Evolutionary conservation across 1,139 yeast genomes (phyloP).

Genomic region (Geotrichum siamense): DNA sequence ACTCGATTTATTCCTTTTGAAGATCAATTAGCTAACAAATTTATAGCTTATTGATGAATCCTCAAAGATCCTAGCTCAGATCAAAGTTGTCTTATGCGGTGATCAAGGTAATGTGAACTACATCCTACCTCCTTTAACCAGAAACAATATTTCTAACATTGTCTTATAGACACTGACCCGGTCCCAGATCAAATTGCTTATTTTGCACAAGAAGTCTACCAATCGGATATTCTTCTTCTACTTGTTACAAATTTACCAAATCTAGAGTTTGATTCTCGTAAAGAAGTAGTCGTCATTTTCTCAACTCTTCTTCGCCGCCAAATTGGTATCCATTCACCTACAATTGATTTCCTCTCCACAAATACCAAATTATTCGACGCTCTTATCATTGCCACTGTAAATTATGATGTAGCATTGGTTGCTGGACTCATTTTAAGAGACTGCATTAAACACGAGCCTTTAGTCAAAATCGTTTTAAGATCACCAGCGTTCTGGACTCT

Average conservation of each 20-base stretch:
- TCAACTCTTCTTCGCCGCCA: constrained; percentile 74
- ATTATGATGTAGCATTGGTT: constrained; percentile 62
- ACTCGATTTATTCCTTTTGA: neutral
- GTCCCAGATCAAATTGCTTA: constrained; percentile 68
- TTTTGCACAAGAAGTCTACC: constrained; percentile 64
- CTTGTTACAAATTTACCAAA: constrained; percentile 51
- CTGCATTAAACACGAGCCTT: constrained; percentile 70
- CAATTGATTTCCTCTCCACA: constrained; percentile 71
- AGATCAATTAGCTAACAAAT: neutral
- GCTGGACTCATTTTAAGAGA: constrained; percentile 80
- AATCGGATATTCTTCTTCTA: constrained; percentile 60
- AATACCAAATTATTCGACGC: constrained; percentile 58
- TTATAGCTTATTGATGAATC: constrained; percentile 67
- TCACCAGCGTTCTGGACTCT: constrained; percentile 69
- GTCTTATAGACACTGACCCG: constrained; percentile 45
- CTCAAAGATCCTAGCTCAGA: constrained; percentile 57
- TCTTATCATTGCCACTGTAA: constrained; percentile 64
- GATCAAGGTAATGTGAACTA: constrained; percentile 50
- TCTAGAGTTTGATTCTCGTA: constrained; percentile 83
- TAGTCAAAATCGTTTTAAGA: constrained; percentile 52
- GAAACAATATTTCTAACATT: too few species aligned
- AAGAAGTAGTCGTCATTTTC: constrained; percentile 70
- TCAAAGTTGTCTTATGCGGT: constrained; percentile 65
- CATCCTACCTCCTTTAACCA: neutral
- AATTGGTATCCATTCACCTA: constrained; percentile 62